A percentile compares a stretch with the other conserved stretches of the same genome.
These are phyloP conservation scores for Medicago lupulina DNA, from an alignment of 306 rosid genomes.

Conservation along the genomic window DNA sequence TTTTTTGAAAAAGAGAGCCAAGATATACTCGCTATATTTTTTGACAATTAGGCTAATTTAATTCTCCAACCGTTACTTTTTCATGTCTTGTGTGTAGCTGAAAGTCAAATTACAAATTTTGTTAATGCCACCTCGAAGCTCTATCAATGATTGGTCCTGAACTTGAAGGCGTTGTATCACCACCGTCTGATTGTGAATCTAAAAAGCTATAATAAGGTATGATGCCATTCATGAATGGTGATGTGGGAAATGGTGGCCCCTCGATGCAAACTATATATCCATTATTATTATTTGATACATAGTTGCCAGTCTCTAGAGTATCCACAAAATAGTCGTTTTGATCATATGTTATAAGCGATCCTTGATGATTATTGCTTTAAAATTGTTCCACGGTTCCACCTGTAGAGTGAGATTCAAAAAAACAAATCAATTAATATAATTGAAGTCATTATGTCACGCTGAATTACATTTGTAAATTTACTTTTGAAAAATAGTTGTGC, in stretches of 20 bases:
- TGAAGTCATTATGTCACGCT: background rate
- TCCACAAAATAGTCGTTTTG: conserved; percentile 37
- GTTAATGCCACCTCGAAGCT: conserved; percentile 37
- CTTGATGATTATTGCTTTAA: conserved; percentile 34
- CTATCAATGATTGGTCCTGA: conserved; percentile 41
- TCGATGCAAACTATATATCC: conserved; percentile 42
- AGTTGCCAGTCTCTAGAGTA: conserved; percentile 19
- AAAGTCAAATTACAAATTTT: background rate
- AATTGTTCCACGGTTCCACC: conserved; percentile 54
- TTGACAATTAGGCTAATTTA: conserved; percentile 22
- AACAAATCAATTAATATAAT: background rate
- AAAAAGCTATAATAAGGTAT: conserved; percentile 45
- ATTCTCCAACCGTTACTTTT: conserved; percentile 29
- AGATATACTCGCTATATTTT: background rate
- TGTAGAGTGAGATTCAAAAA: conserved; percentile 9
- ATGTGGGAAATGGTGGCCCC: conserved; percentile 48
- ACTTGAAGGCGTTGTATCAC: conserved; percentile 50
- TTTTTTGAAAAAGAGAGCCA: background rate
- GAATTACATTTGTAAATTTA: background rate
- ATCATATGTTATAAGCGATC: conserved; percentile 34
- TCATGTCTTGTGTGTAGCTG: background rate
- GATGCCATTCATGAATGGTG: conserved; percentile 10
- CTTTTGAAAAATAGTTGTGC: background rate
- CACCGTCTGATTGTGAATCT: conserved; percentile 56
- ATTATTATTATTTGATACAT: background rate